Percentiles rank a stretch among this genome's conserved stretches.
These are phyloP conservation scores for Hypsizygus marmoreus DNA, from an alignment of 768 basidiomycete species.

Conservation along the genomic window DNA sequence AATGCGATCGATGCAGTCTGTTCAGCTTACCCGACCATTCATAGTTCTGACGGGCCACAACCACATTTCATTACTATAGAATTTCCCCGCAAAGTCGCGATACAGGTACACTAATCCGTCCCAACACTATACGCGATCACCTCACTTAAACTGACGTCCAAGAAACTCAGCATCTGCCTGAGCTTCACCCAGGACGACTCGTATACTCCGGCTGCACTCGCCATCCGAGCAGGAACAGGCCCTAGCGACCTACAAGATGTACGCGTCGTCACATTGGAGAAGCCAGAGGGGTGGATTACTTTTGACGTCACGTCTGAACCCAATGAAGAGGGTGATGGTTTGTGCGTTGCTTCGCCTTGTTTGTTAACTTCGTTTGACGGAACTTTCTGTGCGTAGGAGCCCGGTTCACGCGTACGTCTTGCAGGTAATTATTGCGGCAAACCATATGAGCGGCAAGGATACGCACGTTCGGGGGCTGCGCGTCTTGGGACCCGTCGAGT, in stretches of 20 bases:
- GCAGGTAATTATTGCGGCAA: constrained; percentile 87
- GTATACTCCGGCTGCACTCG: constrained; percentile 91
- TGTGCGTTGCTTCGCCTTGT: constrained; percentile 52
- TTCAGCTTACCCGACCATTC: too few species aligned
- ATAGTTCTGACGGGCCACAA: constrained; percentile 95
- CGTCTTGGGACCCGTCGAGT: constrained; percentile 88
- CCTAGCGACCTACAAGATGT: constrained; percentile 92
- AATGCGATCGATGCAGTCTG: too few species aligned
- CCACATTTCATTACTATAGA: constrained; percentile 95
- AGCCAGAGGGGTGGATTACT: constrained; percentile 94
- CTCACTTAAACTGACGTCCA: constrained; percentile 8
- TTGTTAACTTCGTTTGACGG: not conserved
- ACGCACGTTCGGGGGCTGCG: constrained; percentile 93
- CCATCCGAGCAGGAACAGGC: constrained; percentile 90
- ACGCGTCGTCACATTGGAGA: constrained; percentile 78
- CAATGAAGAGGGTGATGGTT: constrained; percentile 76
- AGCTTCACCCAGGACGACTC: constrained; percentile 89
- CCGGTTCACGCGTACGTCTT: constrained; percentile 88
- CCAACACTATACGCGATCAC: too few species aligned
- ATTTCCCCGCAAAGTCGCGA: constrained; percentile 86
- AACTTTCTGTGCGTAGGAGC: constrained; percentile 50
- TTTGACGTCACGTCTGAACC: constrained; percentile 82
- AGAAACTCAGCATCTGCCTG: constrained; percentile 89
- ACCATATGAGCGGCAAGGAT: constrained; percentile 99
- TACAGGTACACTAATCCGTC: constrained; percentile 78